Evolutionary conservation across 345 rosid genomes (phyloP).

Genomic region (Linum trigynum): DNA sequence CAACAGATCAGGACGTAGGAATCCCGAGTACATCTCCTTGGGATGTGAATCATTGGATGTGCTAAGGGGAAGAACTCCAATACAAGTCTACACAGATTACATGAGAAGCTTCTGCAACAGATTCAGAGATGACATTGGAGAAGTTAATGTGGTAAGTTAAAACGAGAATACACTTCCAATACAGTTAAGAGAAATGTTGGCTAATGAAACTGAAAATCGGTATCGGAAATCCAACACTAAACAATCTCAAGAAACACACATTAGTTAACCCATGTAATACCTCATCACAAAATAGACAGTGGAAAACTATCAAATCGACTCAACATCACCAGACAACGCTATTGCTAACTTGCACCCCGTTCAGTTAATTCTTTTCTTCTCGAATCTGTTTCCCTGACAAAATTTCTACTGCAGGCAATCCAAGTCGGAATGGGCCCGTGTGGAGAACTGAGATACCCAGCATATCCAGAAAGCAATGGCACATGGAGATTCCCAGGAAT

Average conservation of each 20-base stretch:
- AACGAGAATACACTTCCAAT: background rate
- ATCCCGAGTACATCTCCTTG: slow-evolving; percentile 82
- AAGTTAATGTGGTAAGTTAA: slow-evolving; percentile 60
- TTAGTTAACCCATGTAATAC: too few species aligned
- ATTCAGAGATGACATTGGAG: slow-evolving; percentile 59
- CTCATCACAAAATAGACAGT: too few species aligned
- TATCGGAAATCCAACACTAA: background rate
- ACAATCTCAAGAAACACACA: too few species aligned
- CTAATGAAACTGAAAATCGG: background rate
- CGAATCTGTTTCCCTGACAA: slow-evolving; percentile 6
- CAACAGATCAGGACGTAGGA: slow-evolving; percentile 82
- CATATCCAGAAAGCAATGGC: slow-evolving; percentile 93
- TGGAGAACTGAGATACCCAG: slow-evolving; percentile 85
- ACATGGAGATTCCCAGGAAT: slow-evolving; percentile 92
- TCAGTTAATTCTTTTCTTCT: background rate
- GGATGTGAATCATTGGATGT: slow-evolving; percentile 82
- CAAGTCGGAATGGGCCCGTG: slow-evolving; percentile 99
- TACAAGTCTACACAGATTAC: slow-evolving; percentile 83
- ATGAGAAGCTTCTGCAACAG: slow-evolving; percentile 88
- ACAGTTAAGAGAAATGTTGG: background rate
- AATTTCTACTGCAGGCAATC: slow-evolving; percentile 55
- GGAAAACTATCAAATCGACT: too few species aligned
- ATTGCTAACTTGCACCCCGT: too few species aligned
- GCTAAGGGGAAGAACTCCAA: slow-evolving; percentile 81
- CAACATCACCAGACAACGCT: too few species aligned